These are phyloP conservation scores for Venturia carpophila DNA, from an alignment of 2,329 filamentous ascomycete species.

Conservation along the genomic window DNA sequence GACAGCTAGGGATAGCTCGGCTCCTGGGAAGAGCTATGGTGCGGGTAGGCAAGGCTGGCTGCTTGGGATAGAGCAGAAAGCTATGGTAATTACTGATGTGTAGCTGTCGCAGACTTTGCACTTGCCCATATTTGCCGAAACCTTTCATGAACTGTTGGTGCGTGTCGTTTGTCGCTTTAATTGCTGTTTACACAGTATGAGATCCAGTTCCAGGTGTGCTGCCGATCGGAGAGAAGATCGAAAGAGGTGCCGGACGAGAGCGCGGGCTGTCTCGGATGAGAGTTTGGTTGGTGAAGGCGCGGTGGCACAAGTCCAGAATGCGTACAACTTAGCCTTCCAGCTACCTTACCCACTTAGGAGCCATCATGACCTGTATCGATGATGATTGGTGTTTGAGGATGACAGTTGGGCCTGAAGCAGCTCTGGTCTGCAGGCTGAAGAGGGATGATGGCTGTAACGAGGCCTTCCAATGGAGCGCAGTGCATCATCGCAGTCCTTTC, in stretches of 20 bases:
- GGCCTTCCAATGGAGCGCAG: background rate
- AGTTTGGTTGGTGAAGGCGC: constrained; percentile 9
- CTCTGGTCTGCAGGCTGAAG: background rate
- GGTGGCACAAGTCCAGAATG: constrained; percentile 6
- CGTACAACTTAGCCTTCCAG: background rate
- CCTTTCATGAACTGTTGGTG: background rate
- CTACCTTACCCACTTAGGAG: background rate
- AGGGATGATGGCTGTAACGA: background rate
- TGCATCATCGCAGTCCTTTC: background rate
- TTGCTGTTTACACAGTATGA: background rate
- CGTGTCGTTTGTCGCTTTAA: background rate
- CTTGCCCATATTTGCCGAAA: background rate
- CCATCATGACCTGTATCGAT: background rate
- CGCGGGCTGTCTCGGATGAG: background rate
- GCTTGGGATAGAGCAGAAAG: constrained; percentile 8
- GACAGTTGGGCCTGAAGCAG: background rate
- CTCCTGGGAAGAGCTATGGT: background rate
- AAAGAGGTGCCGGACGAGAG: background rate
- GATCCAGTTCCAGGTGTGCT: background rate
- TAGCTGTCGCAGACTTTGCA: background rate
- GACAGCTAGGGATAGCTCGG: constrained; percentile 7
- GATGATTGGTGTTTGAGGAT: background rate
- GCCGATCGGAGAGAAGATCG: background rate
- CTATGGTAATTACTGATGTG: background rate
- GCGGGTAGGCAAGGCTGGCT: background rate